These are phyloP conservation scores for Panellus pusillus DNA, from an alignment of 768 basidiomycete genomes.

Conservation along the genomic window DNA sequence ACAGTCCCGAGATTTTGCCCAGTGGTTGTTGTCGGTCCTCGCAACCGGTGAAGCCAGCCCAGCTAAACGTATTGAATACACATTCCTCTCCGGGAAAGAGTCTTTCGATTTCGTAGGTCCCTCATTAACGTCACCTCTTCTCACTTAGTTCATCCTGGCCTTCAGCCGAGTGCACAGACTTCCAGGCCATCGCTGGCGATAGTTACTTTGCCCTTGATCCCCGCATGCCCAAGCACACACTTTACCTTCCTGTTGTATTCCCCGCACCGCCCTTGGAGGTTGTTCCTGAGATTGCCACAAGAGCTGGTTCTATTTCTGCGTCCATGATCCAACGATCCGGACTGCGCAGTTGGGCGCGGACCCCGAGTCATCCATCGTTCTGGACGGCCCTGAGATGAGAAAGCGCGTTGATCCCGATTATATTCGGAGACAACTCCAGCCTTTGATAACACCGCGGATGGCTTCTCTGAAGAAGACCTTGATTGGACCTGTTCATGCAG, in stretches of 20 bases:
- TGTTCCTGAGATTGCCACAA: conserved; percentile 35
- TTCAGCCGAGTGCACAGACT: conserved; percentile 42
- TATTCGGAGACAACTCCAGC: conserved; percentile 47
- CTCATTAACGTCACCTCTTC: conserved; percentile 29
- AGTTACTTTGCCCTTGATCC: conserved; percentile 59
- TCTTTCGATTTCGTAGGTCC: conserved; percentile 21
- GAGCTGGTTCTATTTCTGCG: conserved; percentile 41
- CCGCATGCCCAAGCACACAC: conserved; percentile 37
- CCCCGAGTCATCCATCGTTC: conserved; percentile 39
- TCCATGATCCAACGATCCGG: conserved; percentile 33
- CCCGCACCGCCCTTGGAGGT: conserved; percentile 30
- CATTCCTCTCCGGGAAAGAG: neutral
- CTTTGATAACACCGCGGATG: conserved; percentile 34
- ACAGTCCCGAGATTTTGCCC: conserved; percentile 62
- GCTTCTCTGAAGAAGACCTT: conserved; percentile 32
- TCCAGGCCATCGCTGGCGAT: conserved; percentile 63
- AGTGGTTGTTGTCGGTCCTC: conserved; percentile 54
- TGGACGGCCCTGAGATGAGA: conserved; percentile 42
- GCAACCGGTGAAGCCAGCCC: conserved; percentile 34
- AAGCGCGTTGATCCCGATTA: conserved; percentile 40
- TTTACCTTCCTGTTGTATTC: conserved; percentile 62
- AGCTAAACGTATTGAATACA: neutral
- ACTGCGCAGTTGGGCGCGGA: conserved; percentile 38
- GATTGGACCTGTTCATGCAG: conserved; percentile 53
- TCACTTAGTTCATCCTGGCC: conserved; percentile 33